These are phyloP conservation scores for Zoysia japonica DNA, from an alignment of 176 grass and related monocot genomes.

Conservation along the genomic window DNA sequence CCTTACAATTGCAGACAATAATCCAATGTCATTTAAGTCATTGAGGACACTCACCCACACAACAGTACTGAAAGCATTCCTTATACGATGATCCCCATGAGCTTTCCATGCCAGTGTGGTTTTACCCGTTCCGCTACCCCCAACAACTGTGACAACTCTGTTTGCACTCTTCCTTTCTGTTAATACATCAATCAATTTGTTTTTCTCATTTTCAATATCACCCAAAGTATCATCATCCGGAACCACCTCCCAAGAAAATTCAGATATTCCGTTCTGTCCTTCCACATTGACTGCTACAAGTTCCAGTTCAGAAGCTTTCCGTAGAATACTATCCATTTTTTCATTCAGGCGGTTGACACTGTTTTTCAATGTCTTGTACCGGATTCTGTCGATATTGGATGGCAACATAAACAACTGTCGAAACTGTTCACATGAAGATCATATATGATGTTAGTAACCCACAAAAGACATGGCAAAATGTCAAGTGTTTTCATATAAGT, in stretches of 20 bases:
- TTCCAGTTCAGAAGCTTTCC: slow-evolving; percentile 22
- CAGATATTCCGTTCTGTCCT: background rate
- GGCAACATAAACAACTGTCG: slow-evolving; percentile 22
- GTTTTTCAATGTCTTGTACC: slow-evolving; percentile 31
- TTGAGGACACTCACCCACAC: slow-evolving; percentile 45
- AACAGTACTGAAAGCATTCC: slow-evolving; percentile 38
- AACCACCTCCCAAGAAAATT: slow-evolving; percentile 12
- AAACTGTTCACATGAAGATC: slow-evolving; percentile 36
- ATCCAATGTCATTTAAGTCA: slow-evolving; percentile 31
- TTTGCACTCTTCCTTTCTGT: slow-evolving; percentile 35
- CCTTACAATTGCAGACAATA: slow-evolving; percentile 46
- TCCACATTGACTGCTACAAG: slow-evolving; percentile 11
- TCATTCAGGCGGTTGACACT: slow-evolving; percentile 23
- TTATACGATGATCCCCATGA: slow-evolving; percentile 36
- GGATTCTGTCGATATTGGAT: background rate
- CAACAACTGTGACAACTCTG: slow-evolving; percentile 35
- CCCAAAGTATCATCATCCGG: slow-evolving; percentile 23
- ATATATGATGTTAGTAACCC: background rate
- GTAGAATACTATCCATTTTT: slow-evolving; percentile 36
- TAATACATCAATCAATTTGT: slow-evolving; percentile 36
- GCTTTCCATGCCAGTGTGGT: slow-evolving; percentile 50
- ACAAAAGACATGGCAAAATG: background rate
- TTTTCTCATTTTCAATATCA: slow-evolving; percentile 42
- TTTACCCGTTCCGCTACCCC: slow-evolving; percentile 49
- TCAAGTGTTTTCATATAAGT: background rate